Conservation (phyloP, 345 rosid species). For the Trapa bicornis region DNA sequence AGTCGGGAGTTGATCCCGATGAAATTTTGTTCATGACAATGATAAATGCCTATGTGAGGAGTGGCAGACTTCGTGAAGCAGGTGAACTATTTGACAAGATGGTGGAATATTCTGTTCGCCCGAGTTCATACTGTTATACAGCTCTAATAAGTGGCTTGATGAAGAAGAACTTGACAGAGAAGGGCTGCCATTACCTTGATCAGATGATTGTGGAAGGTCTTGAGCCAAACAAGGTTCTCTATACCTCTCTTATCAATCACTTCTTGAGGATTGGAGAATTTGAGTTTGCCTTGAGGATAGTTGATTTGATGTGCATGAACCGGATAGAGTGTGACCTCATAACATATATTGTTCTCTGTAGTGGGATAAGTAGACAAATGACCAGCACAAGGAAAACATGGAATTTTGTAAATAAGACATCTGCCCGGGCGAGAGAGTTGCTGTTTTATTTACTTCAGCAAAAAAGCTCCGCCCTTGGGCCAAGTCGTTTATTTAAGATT, state of each 20-base stretch:
- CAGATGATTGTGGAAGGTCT: constrained; percentile 53
- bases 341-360: constrained; percentile 27
- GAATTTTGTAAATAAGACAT: constrained; percentile 16
- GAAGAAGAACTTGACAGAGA: constrained; percentile 36
- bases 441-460: constrained; percentile 34
- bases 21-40: constrained; percentile 50
- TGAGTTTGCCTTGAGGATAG: constrained; percentile 36
- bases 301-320: constrained; percentile 36
- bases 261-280: constrained; percentile 44
- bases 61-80: constrained; percentile 37
- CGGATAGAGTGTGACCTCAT: constrained; percentile 31
- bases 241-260: constrained; percentile 38
- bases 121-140: constrained; percentile 42
- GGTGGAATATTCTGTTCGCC: constrained; percentile 30
- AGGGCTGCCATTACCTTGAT: constrained; percentile 50
- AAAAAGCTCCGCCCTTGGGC: constrained; percentile 15
- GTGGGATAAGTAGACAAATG: constrained; percentile 32
- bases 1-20: constrained; percentile 53
- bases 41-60: constrained; percentile 54
- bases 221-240: constrained; percentile 38
- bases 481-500: constrained; percentile 11
- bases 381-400: constrained; percentile 14
- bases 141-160: constrained; percentile 49
- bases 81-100: constrained; percentile 41
- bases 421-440: constrained; percentile 23